These are phyloP conservation scores for Gryganskiella cystojenkinii DNA, from an alignment of 192 early-diverging fungal species.

Conservation along the genomic window DNA sequence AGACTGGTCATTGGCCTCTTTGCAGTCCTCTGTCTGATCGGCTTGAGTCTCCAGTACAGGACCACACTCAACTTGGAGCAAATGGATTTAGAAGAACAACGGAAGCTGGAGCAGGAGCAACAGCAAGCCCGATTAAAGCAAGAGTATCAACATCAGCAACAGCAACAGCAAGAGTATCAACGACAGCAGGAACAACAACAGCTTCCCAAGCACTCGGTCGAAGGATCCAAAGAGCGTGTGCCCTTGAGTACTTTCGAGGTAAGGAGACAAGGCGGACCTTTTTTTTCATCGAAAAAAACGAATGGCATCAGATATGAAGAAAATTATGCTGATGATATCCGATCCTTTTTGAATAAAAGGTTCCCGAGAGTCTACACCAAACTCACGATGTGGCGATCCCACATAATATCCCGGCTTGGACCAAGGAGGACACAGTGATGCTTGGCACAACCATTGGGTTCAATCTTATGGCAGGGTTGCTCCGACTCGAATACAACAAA, in stretches of 20 bases:
- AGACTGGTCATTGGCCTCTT: neutral
- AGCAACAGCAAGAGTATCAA: neutral
- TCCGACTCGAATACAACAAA: slow-evolving; percentile 9
- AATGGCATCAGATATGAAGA: no score
- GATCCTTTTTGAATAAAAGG: no score
- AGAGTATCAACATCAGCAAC: neutral
- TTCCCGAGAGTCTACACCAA: slow-evolving; percentile 1
- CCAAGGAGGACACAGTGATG: neutral
- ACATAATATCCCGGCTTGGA: slow-evolving; percentile 11
- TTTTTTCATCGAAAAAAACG: no score
- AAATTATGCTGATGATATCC: no score
- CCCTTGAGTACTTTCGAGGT: neutral
- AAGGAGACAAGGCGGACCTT: no score
- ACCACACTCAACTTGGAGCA: no score
- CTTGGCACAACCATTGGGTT: slow-evolving; percentile 7
- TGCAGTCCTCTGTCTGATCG: neutral
- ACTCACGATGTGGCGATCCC: slow-evolving; percentile 36
- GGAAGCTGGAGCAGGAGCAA: neutral
- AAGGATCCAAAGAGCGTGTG: neutral
- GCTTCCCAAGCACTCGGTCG: neutral
- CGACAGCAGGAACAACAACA: no score
- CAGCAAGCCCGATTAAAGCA: neutral
- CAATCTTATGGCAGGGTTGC: slow-evolving; percentile 8
- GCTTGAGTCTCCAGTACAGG: neutral
- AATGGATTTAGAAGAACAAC: no score